Evolutionary conservation across 768 basidiomycete species (phyloP), one percentile per base, ranked within the genome.

Genomic region (Russula lepida): DNA sequence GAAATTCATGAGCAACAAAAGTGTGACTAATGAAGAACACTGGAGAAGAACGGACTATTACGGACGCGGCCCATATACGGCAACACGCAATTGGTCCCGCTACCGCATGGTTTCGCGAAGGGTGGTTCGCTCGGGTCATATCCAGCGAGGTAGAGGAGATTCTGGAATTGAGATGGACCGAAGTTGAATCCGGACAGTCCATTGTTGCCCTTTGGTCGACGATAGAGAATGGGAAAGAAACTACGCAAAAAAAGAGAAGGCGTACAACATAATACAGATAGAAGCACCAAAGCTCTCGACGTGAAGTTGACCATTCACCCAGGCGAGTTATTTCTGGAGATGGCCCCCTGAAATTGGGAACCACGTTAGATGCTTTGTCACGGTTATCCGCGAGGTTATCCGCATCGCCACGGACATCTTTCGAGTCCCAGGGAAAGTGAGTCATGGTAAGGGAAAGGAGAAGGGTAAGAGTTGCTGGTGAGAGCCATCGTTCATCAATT

Each of bases 381-480:
- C n/a, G n/a, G n/a, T n/a, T n/a, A n/a, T n/a, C n/a, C n/a, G n/a
- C n/a, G n/a, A n/a, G n/a, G n/a, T 23, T 13, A 35, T 37, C 51
- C 21, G 21, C 12, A 9, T 21, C 21, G 1, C 9, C 11, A 12
- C 11, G 25, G 9, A 21, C 8, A 21, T n/a, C 35, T 60, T 48
- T 60, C 27, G 46, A n/a, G 25, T 39, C 33, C 46, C 6, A 15
- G 30, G 46, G 23, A 21, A 28, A 17, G 35, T 13, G 5, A 19
- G 35, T 15, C 93, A 94, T 12, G 88, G 80, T 30, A 79, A 83
- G 66, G 93, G 84, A 25, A 98, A 86, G 72, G 92, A 79, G n/a
- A 92, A 88, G 73, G 97, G 81, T 94, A 98, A 80, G 98, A 97
- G 76, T 97, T 97, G 21, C 94, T 93, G 71, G 15, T n/a, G 2